Conservation (phyloP, 225 moss, liverwort and hornwort species). For the Pseudisothecium myosuroides region DNA sequence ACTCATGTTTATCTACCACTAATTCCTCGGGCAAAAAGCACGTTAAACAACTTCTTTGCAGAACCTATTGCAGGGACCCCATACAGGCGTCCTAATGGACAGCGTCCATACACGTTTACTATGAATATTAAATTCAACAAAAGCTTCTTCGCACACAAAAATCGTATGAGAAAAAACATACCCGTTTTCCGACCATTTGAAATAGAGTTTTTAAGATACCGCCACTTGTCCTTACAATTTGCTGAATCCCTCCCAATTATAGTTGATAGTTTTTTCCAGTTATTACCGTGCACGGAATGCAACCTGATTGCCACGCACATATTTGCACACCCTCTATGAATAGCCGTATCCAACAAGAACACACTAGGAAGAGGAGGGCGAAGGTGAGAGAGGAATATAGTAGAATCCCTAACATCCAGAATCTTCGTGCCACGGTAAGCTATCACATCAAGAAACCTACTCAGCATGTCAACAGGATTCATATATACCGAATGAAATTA, state of each 20-base stretch:
- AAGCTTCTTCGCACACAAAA: not conserved
- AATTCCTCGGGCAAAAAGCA: not conserved
- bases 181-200: constrained; percentile 1
- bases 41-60: not conserved
- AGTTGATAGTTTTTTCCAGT: constrained; percentile 29
- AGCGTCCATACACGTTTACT: not conserved
- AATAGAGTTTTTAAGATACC: not conserved
- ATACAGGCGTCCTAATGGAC: not conserved
- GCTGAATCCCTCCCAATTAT: constrained; percentile 15
- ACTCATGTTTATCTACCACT: not conserved
- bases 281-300: constrained; percentile 16
- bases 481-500: not conserved
- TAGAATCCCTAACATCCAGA: not conserved
- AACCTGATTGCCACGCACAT: constrained; percentile 18
- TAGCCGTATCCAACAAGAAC: not conserved
- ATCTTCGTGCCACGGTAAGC: not conserved
- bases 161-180: not conserved
- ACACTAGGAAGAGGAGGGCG: not conserved
- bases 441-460: not conserved
- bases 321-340: not conserved
- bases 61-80: not conserved
- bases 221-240: constrained; percentile 31
- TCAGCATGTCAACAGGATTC: not conserved
- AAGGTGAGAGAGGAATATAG: not conserved
- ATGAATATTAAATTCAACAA: not conserved